These are phyloP conservation scores for Paecilomyces fulvus DNA, from an alignment of 2,329 filamentous ascomycete genomes.

Conservation along the genomic window DNA sequence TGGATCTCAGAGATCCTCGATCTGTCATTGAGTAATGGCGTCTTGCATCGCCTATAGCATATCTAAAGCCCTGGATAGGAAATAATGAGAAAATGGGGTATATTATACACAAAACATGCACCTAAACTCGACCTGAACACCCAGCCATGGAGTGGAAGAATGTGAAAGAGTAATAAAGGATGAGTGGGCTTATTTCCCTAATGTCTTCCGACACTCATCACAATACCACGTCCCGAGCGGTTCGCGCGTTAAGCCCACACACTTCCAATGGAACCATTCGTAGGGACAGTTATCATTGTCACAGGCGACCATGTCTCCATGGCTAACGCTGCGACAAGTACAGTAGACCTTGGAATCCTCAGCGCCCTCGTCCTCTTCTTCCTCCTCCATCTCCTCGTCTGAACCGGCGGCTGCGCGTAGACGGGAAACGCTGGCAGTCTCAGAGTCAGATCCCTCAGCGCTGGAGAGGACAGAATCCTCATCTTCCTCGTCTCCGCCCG, in stretches of 20 bases:
- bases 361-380: constrained; percentile 42
- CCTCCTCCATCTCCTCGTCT: constrained; percentile 38
- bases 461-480: constrained; percentile 48
- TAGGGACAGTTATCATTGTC: constrained; percentile 57
- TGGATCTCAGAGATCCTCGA: background rate
- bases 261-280: constrained; percentile 61
- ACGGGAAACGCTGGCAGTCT: constrained; percentile 25
- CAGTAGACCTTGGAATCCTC: constrained; percentile 57
- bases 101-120: background rate
- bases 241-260: constrained; percentile 53
- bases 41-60: background rate
- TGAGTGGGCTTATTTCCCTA: constrained; percentile 22
- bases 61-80: background rate
- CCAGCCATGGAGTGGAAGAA: background rate
- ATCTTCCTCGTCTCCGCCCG: constrained; percentile 35
- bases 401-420: constrained; percentile 11
- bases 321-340: constrained; percentile 56
- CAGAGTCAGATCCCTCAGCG: constrained; percentile 41
- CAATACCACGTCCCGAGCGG: constrained; percentile 53
- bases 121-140: background rate
- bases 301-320: constrained; percentile 60
- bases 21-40: background rate
- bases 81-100: background rate
- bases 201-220: constrained; percentile 40
- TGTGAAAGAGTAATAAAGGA: constrained; percentile 1